phyloP scores from a whole-genome alignment of 2,329 filamentous ascomycete species.

The Sporothrix globosa region DNA sequence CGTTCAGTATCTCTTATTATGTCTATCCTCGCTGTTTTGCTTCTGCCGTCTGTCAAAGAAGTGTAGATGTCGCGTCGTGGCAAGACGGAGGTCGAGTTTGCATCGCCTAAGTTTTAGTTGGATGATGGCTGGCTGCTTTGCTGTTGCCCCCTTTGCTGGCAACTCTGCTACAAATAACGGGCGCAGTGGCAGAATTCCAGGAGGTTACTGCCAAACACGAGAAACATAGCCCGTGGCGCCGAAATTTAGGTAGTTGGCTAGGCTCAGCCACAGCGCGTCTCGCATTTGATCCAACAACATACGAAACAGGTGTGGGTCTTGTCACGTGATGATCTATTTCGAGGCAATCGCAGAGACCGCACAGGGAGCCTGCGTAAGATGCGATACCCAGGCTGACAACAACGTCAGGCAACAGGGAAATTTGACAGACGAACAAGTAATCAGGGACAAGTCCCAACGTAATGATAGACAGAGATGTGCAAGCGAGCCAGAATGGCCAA shows the following conservation, averaged over 20 bases:
- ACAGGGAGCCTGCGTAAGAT: not conserved
- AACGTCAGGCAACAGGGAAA: not conserved
- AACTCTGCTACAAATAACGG: conserved; percentile 16
- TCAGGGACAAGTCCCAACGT: not conserved
- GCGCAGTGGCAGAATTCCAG: conserved; percentile 15
- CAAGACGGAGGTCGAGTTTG: not conserved
- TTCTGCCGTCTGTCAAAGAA: not conserved
- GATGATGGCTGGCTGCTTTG: not conserved
- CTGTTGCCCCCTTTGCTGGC: not conserved
- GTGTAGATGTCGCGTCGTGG: not conserved
- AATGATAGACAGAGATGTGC: not conserved
- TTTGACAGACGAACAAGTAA: not conserved
- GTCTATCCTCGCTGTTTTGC: not conserved
- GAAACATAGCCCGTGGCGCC: conserved; percentile 21
- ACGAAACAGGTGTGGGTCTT: not conserved
- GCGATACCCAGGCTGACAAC: not conserved
- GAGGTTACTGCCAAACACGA: conserved; percentile 26
- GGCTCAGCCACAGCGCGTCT: conserved; percentile 32
- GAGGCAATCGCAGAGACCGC: not conserved
- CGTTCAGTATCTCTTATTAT: not conserved
- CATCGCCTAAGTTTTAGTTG: not conserved
- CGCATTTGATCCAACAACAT: not conserved
- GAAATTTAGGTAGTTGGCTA: not conserved
- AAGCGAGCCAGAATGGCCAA: not conserved
- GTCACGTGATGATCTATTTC: conserved; percentile 27